These are phyloP conservation scores for Zoysia japonica DNA, from an alignment of 176 grass and related monocot species.

Conservation along the genomic window DNA sequence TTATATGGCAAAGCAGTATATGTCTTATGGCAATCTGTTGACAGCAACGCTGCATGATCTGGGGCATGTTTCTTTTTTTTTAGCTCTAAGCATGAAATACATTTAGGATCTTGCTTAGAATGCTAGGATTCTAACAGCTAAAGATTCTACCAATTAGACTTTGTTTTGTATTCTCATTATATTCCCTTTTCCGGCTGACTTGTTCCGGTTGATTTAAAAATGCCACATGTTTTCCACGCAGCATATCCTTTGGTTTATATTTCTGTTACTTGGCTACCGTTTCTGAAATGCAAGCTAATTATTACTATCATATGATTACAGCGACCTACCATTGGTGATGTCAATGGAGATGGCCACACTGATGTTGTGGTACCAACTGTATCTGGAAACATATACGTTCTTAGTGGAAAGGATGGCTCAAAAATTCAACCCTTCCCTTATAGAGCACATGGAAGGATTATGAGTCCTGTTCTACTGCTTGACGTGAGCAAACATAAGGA, in stretches of 20 bases:
- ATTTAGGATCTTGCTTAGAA: slow-evolving; percentile 20
- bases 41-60: slow-evolving; percentile 15
- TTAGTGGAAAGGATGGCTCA: slow-evolving; percentile 92
- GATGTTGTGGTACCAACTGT: slow-evolving; percentile 80
- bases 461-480: slow-evolving; percentile 80
- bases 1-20: slow-evolving; percentile 6
- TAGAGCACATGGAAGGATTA: slow-evolving; percentile 87
- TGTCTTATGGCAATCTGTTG: slow-evolving; percentile 18
- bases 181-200: neutral
- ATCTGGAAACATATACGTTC: slow-evolving; percentile 91
- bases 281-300: slow-evolving; percentile 39
- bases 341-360: slow-evolving; percentile 85
- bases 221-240: neutral
- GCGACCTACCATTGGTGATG: slow-evolving; percentile 90
- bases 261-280: neutral
- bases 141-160: slow-evolving; percentile 17
- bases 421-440: slow-evolving; percentile 72
- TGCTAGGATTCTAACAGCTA: neutral
- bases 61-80: slow-evolving; percentile 36
- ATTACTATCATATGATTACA: slow-evolving; percentile 50
- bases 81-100: slow-evolving; percentile 19
- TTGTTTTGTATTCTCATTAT: slow-evolving; percentile 19
- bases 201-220: slow-evolving; percentile 8
- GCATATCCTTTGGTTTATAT: slow-evolving; percentile 26
- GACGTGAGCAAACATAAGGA: slow-evolving; percentile 67